A percentile compares a stretch with the other conserved stretches of the same genome.
phyloP scores from a whole-genome alignment of 331 rosid species.

The Quercus phellos region DNA sequence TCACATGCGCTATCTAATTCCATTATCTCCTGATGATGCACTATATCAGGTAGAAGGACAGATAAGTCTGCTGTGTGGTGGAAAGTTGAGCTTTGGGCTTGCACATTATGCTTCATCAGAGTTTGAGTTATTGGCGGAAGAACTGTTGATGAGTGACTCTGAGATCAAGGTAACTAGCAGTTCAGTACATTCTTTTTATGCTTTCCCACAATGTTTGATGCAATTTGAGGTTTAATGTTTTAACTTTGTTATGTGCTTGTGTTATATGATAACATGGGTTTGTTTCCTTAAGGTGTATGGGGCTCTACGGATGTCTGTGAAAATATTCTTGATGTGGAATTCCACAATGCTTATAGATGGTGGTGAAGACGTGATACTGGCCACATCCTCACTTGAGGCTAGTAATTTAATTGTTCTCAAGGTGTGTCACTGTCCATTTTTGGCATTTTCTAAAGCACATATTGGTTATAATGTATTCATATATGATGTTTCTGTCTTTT shows the following conservation, averaged over 20 bases:
- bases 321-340: slow-evolving; percentile 95
- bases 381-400: slow-evolving; percentile 90
- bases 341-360: slow-evolving; percentile 83
- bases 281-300: slow-evolving; percentile 68
- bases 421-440: slow-evolving; percentile 41
- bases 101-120: slow-evolving; percentile 86
- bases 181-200: neutral
- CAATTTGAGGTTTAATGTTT: neutral
- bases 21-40: slow-evolving; percentile 1
- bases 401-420: slow-evolving; percentile 92
- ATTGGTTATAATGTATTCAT: slow-evolving; percentile 20
- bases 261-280: slow-evolving; percentile 7
- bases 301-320: slow-evolving; percentile 93
- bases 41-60: slow-evolving; percentile 85
- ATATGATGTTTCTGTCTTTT: slow-evolving; percentile 24
- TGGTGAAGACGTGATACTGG: slow-evolving; percentile 60
- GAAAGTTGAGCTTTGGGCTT: slow-evolving; percentile 88
- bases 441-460: slow-evolving; percentile 8
- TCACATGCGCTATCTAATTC: neutral
- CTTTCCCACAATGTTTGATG: neutral
- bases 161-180: slow-evolving; percentile 63
- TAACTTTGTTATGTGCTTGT: neutral
- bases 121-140: slow-evolving; percentile 94
- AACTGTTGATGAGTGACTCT: slow-evolving; percentile 95
- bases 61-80: slow-evolving; percentile 68